A percentile compares a stretch with the other conserved stretches of the same genome.
phyloP scores from a whole-genome alignment of 345 rosid genomes.

The Pugionium dolabratum region DNA sequence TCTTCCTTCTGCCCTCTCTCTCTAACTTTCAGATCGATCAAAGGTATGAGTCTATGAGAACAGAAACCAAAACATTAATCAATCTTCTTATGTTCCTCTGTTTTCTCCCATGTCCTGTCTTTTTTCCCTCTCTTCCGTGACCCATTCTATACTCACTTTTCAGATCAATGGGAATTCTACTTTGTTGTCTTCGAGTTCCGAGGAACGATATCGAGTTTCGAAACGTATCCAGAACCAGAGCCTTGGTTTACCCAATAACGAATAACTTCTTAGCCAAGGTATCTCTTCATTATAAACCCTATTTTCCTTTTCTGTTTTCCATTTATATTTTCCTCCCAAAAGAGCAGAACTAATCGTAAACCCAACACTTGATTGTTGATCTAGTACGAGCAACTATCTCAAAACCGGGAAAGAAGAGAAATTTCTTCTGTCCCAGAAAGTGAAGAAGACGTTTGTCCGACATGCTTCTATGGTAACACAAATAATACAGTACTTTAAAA shows the following conservation, averaged over 20 bases:
- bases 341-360: not conserved
- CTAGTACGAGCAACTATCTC: conserved; percentile 25
- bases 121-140: conserved; percentile 1
- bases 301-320: not conserved
- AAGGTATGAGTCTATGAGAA: conserved; percentile 6
- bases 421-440: not conserved
- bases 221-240: conserved; percentile 11
- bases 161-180: conserved; percentile 34
- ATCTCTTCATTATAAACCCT: conserved; percentile 20
- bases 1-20: conserved; percentile 1
- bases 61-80: not conserved
- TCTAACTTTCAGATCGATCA: not conserved
- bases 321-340: not conserved
- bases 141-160: not conserved
- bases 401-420: conserved; percentile 7
- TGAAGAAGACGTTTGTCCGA: conserved; percentile 52
- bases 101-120: conserved; percentile 6
- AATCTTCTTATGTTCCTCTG: conserved; percentile 7
- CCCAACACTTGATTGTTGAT: not conserved
- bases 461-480: conserved; percentile 54
- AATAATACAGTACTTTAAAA: not conserved
- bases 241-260: not conserved
- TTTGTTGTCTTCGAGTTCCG: conserved; percentile 28
- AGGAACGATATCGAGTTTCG: not conserved
- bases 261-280: conserved; percentile 33